Evolutionary conservation across 192 early-diverging fungal species (phyloP), one percentile per base, ranked within the genome.

Genomic region (Entomortierella parvispora): DNA sequence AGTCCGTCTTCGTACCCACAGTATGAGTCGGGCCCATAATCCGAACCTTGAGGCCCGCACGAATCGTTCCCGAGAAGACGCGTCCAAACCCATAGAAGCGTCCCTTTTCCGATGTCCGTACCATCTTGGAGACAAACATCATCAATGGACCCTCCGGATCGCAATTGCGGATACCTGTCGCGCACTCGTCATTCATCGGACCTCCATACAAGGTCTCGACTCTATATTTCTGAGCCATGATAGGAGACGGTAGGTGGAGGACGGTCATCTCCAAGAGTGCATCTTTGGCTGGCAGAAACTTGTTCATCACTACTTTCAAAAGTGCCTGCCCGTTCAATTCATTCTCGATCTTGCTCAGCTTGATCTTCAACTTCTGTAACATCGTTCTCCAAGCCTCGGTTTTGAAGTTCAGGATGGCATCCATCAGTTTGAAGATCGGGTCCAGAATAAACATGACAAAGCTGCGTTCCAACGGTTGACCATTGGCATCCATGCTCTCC

Each of bases 61-160:
- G 85, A 79, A 97, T 94, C 68, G 95, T 97, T 75, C 97, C 97
- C 69, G 96, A 94, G 91, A 99, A 97, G 82, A 99, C 97, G 94
- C 97, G 96, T 78, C 97, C 97, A 81, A 99, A 99, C 65, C 96
- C 97, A 86, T 95, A 97, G 93, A 99, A 99, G 81, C 97, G 94
- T 80, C 96, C 95, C 90, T 96, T 97, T 86, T 97, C 97, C 65
- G 95, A 94, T 68, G 97, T 96, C 59, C 94, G 96, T 68, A 97
- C 95, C 97, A 97, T 97, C 94, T 99, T 99, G 84, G 96, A 97
- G 79, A 99, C 90, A 90, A 97, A 97, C 80, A 99, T 86, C 96
- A 99, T 97, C 63, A 99, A 93, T 47, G 97, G 97, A 83, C 86
- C 97, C 29, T 90, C 90, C 80, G 95, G 91, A 85, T 99, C 93